Evolutionary conservation across 2,329 filamentous ascomycete genomes (phyloP).

Genomic region (Cryphonectria parasitica): DNA sequence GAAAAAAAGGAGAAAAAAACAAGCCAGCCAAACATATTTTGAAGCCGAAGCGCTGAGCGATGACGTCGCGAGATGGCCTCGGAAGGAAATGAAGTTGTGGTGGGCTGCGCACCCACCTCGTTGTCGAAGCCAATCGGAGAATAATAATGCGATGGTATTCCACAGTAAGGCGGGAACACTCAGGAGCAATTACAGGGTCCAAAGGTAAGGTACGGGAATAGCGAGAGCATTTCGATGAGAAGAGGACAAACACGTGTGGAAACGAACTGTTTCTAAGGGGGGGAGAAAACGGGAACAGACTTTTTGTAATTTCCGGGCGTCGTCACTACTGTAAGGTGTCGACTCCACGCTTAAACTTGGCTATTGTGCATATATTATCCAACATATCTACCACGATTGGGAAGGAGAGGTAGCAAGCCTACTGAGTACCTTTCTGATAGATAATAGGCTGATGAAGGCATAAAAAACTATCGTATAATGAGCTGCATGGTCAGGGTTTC

Average conservation of each 20-base stretch:
- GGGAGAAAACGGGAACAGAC: not conserved
- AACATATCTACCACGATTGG: not conserved
- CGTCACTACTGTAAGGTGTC: not conserved
- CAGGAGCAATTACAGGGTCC: not conserved
- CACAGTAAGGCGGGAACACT: not conserved
- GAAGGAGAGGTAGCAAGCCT: not conserved
- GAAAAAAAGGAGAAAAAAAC: slow-evolving; percentile 70
- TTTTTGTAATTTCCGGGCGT: not conserved
- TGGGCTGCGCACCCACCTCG: not conserved
- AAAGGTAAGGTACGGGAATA: not conserved
- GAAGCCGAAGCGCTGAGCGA: not conserved
- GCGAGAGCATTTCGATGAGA: not conserved
- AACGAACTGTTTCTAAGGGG: not conserved
- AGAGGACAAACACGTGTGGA: not conserved
- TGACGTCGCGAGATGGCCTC: not conserved
- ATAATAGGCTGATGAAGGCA: too few relatives aligned
- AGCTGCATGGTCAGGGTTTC: not conserved
- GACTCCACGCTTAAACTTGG: not conserved
- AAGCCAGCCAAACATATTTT: not conserved
- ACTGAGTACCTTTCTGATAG: not conserved
- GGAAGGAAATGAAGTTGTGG: not conserved
- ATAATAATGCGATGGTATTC: not conserved
- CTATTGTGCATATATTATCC: not conserved
- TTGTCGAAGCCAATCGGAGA: slow-evolving; percentile 9
- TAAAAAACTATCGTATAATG: not conserved